These are phyloP conservation scores for Sordariomycetes sp. DNA, from an alignment of 2,329 filamentous ascomycete genomes.

Conservation along the genomic window DNA sequence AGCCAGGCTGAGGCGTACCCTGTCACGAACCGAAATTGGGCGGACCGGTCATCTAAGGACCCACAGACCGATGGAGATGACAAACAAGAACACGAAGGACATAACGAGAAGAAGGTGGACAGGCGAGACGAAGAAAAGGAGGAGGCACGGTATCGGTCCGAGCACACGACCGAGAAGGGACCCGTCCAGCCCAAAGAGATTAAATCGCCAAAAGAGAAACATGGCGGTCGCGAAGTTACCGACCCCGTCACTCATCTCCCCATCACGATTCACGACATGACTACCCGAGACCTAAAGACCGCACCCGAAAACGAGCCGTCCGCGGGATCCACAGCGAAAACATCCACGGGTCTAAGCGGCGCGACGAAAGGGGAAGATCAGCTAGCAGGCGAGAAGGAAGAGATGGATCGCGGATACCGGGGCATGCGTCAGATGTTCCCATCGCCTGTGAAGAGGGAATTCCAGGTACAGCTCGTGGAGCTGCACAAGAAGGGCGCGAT, in stretches of 20 bases:
- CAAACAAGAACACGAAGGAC: constrained; percentile 26
- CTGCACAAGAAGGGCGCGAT: neutral
- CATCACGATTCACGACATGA: constrained; percentile 58
- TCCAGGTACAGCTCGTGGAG: neutral
- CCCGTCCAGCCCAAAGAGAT: too few species aligned
- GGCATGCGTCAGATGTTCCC: constrained; percentile 4
- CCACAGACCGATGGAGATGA: constrained; percentile 14
- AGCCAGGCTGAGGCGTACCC: constrained; percentile 10
- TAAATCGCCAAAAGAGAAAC: too few species aligned
- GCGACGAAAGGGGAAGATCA: neutral
- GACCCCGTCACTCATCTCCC: constrained; percentile 65
- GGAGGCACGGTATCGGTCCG: too few species aligned
- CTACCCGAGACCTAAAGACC: constrained; percentile 42
- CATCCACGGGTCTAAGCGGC: neutral
- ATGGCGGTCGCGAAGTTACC: constrained; percentile 51
- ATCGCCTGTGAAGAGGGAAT: neutral
- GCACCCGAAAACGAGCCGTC: neutral
- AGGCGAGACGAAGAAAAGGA: constrained; percentile 23
- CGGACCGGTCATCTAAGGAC: constrained; percentile 21
- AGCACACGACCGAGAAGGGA: too few species aligned
- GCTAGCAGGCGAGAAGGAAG: neutral
- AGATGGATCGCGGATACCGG: neutral
- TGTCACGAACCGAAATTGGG: constrained; percentile 21
- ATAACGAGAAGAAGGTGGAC: constrained; percentile 36
- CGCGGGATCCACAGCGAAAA: neutral